phyloP scores from a whole-genome alignment of 129 eudicot species.

The Artemisia annua region DNA sequence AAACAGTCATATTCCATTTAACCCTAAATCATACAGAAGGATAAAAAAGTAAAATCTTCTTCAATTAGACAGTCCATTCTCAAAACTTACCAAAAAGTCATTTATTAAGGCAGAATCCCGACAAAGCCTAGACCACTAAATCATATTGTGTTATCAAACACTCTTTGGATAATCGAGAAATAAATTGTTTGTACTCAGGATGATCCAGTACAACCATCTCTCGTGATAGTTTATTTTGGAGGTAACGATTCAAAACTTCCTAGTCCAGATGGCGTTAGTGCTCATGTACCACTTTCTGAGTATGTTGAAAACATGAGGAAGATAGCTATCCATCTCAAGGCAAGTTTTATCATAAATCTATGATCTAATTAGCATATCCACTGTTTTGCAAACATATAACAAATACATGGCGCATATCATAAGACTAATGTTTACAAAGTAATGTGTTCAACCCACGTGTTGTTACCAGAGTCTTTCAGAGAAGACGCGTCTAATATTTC shows the following conservation, averaged over 20 bases:
- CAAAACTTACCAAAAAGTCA: no score
- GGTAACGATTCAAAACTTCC: constrained; percentile 65
- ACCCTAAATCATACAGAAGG: no score
- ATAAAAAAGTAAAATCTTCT: neutral
- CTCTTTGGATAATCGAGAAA: no score
- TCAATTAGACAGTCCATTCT: neutral
- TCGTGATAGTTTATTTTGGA: constrained; percentile 74
- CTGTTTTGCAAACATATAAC: no score
- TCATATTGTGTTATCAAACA: no score
- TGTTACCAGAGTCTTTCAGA: constrained; percentile 63
- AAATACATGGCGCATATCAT: neutral
- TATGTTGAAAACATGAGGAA: constrained; percentile 74
- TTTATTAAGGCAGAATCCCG: no score
- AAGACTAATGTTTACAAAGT: neutral
- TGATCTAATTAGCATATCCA: neutral
- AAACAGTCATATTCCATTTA: no score
- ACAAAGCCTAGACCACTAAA: no score
- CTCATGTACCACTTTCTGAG: constrained; percentile 80
- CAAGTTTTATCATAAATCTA: constrained; percentile 15
- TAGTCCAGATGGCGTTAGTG: constrained; percentile 53
- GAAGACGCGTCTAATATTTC: constrained; percentile 58
- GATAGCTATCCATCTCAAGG: constrained; percentile 69
- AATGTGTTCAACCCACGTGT: neutral
- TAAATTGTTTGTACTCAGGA: constrained; percentile 29
- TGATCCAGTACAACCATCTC: constrained; percentile 58